phyloP scores from a whole-genome alignment of 257 asterid species.

The Jacaranda copaia region DNA sequence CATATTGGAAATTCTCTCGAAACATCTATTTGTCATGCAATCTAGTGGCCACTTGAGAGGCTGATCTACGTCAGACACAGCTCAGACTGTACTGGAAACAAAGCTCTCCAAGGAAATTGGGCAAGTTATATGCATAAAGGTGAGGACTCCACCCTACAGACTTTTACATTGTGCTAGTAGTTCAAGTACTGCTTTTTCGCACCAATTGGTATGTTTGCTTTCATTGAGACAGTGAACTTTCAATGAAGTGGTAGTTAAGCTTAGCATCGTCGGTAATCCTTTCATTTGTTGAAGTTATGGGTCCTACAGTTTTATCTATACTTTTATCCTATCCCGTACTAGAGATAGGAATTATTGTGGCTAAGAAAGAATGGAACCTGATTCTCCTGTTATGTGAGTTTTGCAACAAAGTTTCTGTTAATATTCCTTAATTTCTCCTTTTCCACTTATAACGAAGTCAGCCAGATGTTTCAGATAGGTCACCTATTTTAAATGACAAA shows the following conservation, averaged over 20 bases:
- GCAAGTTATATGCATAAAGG: conserved; percentile 17
- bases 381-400: conserved; percentile 30
- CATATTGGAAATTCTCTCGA: not conserved
- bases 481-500: not conserved
- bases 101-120: not conserved
- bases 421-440: conserved; percentile 18
- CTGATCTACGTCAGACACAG: conserved; percentile 29
- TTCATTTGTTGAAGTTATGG: conserved; percentile 5
- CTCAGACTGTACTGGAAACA: conserved; percentile 21
- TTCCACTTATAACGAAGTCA: conserved; percentile 13
- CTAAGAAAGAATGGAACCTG: conserved; percentile 27
- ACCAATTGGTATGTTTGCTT: conserved; percentile 23
- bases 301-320: not conserved
- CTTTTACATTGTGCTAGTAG: conserved; percentile 11
- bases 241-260: conserved; percentile 10
- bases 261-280: not conserved
- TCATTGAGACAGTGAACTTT: not conserved
- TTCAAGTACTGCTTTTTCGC: conserved; percentile 14
- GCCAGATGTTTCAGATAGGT: not conserved
- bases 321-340: not conserved
- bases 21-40: conserved; percentile 1
- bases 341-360: conserved; percentile 28
- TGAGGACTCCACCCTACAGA: conserved; percentile 8
- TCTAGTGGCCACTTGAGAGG: not conserved
- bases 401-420: not conserved